Evolutionary conservation across 768 basidiomycete genomes (phyloP).

Genomic region (Hirschioporus abietinus): DNA sequence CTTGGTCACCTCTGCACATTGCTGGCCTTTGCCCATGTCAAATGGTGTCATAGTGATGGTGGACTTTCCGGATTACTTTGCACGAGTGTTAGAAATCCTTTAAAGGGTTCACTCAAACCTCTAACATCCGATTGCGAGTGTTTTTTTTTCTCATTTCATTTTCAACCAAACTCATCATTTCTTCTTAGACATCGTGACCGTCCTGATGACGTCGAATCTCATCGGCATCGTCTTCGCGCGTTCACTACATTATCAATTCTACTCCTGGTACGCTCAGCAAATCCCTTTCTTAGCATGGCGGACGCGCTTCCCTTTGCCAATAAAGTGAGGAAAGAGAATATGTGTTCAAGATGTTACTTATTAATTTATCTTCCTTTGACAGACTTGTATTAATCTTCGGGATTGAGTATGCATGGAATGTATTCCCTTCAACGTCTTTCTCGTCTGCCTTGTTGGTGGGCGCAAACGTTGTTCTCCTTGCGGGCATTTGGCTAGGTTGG

Average conservation of each 20-base stretch:
- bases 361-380: conserved; percentile 11
- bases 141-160: not conserved
- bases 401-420: conserved; percentile 87
- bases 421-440: conserved; percentile 70
- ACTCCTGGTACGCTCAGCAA: conserved; percentile 94
- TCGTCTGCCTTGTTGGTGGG: conserved; percentile 54
- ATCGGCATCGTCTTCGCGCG: conserved; percentile 90
- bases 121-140: conserved; percentile 63
- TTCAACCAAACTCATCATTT: conserved; percentile 5
- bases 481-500: conserved; percentile 51
- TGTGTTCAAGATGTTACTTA: conserved; percentile 6
- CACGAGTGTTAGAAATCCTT: not conserved
- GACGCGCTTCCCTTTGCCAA: conserved; percentile 52
- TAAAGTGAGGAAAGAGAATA: conserved; percentile 48
- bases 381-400: conserved; percentile 56
- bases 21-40: conserved; percentile 58
- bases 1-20: conserved; percentile 58
- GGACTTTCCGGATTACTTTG: conserved; percentile 36
- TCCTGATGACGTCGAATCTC: conserved; percentile 87
- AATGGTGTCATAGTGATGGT: conserved; percentile 75
- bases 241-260: conserved; percentile 97
- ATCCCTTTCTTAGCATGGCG: conserved; percentile 79
- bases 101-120: conserved; percentile 14
- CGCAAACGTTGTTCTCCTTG: conserved; percentile 46
- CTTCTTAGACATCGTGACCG: conserved; percentile 62